Percentiles rank a stretch among this genome's conserved stretches.
Conservation (phyloP, 495 filamentous ascomycete species). For the Aspergillus heteromorphus region DNA sequence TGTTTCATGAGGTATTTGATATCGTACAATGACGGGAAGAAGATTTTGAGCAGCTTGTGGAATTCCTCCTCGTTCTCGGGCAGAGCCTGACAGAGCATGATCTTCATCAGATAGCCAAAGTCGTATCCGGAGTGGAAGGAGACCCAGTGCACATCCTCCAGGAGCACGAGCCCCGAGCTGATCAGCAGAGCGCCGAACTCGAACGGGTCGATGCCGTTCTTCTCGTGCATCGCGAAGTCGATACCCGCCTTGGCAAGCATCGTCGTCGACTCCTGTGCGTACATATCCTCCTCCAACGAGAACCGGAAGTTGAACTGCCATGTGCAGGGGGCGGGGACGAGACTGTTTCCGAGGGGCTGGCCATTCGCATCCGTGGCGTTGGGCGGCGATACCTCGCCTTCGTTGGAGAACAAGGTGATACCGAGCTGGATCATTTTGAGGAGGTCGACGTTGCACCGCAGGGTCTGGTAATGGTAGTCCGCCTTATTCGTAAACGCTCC, state of each 20-base stretch:
- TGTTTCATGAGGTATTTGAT: slow-evolving; percentile 97
- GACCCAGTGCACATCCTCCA: slow-evolving; percentile 87
- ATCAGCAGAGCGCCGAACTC: slow-evolving; percentile 86
- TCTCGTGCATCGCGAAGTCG: slow-evolving; percentile 75
- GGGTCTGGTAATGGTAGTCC: slow-evolving; percentile 96
- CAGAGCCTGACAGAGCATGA: slow-evolving; percentile 71
- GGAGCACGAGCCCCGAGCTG: slow-evolving; percentile 83
- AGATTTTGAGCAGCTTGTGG: slow-evolving; percentile 74
- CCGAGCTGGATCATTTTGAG: slow-evolving; percentile 96
- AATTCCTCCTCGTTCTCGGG: slow-evolving; percentile 86
- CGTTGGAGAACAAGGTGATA: slow-evolving; percentile 81
- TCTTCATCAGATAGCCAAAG: slow-evolving; percentile 93
- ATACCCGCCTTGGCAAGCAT: slow-evolving; percentile 81
- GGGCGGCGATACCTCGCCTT: slow-evolving; percentile 77
- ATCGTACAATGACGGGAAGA: slow-evolving; percentile 90
- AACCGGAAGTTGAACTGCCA: slow-evolving; percentile 99
- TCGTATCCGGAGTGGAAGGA: slow-evolving; percentile 99
- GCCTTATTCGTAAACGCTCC: slow-evolving; percentile 89
- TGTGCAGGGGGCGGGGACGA: slow-evolving; percentile 71
- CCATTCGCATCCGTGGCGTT: slow-evolving; percentile 54
- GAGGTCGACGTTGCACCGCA: slow-evolving; percentile 94
- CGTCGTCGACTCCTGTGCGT: slow-evolving; percentile 84
- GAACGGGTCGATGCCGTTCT: slow-evolving; percentile 83
- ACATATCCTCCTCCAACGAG: slow-evolving; percentile 92
- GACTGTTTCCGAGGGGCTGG: slow-evolving; percentile 44